A percentile compares a stretch with the other conserved stretches of the same genome.
Conservation (phyloP, 163 green algal genomes). For the Prototheca cutis region DNA sequence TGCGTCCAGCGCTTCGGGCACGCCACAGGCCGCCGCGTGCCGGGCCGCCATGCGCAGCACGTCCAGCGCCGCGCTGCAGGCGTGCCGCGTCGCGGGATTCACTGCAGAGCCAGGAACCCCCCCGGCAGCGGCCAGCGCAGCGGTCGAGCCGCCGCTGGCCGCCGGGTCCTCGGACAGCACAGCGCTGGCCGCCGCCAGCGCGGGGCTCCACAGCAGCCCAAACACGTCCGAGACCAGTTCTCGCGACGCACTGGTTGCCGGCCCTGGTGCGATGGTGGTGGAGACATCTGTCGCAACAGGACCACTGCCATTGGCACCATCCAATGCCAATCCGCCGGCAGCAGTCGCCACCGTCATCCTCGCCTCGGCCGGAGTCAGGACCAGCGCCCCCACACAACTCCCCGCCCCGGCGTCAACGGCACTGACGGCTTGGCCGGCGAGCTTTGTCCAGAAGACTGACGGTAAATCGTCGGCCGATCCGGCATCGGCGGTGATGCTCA, state of each 20-base stretch:
- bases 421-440: conserved; percentile 27
- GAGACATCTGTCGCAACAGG: neutral
- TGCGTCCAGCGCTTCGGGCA: conserved; percentile 69
- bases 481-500: conserved; percentile 48
- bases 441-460: conserved; percentile 36
- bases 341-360: too few relatives aligned
- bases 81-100: conserved; percentile 7
- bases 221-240: conserved; percentile 38
- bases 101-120: too few relatives aligned
- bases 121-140: too few relatives aligned
- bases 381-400: neutral
- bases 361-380: too few relatives aligned
- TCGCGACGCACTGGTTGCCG: neutral
- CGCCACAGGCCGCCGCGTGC: conserved; percentile 32
- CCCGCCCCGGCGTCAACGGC: conserved; percentile 18
- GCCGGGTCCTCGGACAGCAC: conserved; percentile 65
- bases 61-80: conserved; percentile 39
- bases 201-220: conserved; percentile 67
- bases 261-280: neutral
- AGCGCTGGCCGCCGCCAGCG: conserved; percentile 76
- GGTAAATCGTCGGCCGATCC: conserved; percentile 16
- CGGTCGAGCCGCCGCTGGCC: too few relatives aligned
- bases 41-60: conserved; percentile 39
- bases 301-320: too few relatives aligned
- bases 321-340: too few relatives aligned